Evolutionary conservation across 1,284 basidiomycete genomes (phyloP), one percentile per base, ranked within the genome.

Genomic region (Irpex sp.): DNA sequence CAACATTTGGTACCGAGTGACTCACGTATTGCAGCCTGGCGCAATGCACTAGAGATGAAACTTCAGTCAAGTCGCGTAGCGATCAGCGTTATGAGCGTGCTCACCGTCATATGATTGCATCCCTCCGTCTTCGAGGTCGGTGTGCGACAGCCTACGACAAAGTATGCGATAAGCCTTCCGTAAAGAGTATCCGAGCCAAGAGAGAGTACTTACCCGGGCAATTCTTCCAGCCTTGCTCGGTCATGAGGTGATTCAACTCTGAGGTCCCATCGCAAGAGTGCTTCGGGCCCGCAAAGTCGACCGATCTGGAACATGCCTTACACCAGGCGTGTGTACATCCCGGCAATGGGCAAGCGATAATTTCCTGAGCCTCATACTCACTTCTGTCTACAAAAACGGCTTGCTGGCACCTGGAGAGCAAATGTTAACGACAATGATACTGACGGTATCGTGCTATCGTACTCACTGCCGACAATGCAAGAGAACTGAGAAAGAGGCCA

Each of bases 41-140:
- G 83, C 71, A 50, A 78, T 74, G 67, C 86, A 88, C 86, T 88
- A 15, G 5, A 53, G 17, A 47, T 11, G 37, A 37, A 21, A 46
- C 13, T 31, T 37, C 33, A 9, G 15, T 43, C 39, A 43, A 3
- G 5, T 3, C 2, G 26, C 26, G 26, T 26, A 43, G 11, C 43
- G 54, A 21, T 58, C 47, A 56, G 15, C 17, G 19, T 54, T 31
- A 4, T 6, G 51, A 46, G 70, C 83, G 66, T 63, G 15, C 39
- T 43, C 39, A 86, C 87, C 61, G 83, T 83, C 77, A 89, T 86
- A 70, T 89, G 85, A 67, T 88, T 87, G 68, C 87, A 89, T 0
- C 87, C 87, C 1, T 72, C 69, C 0, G 70, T 70, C 69, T 87
- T 89, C 69, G 84, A 81, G 19, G 83, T 80, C 0, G 85, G 83